phyloP scores from a whole-genome alignment of 257 asterid species.

The Schizonepeta tenuifolia region DNA sequence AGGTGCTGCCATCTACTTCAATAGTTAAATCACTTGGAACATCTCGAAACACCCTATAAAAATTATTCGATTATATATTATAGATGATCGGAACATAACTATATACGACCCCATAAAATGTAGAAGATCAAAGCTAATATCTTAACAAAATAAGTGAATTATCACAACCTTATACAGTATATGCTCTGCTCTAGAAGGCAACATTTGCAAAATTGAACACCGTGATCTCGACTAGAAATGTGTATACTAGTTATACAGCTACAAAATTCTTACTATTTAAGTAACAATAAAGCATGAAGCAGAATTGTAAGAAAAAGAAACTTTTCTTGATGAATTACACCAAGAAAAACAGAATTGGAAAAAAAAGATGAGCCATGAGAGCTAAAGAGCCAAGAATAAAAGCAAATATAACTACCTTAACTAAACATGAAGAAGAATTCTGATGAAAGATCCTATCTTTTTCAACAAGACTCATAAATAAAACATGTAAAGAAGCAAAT shows the following conservation, averaged over 20 bases:
- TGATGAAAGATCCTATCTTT: not conserved
- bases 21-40: constrained; percentile 83
- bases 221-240: not conserved
- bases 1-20: constrained; percentile 65
- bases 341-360: not conserved
- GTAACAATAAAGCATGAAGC: not conserved
- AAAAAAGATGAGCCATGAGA: not conserved
- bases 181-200: not conserved
- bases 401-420: not conserved
- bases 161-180: not conserved
- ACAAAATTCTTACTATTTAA: not conserved
- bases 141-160: not conserved
- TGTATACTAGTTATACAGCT: not conserved
- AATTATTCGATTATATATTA: constrained; percentile 9
- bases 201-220: not conserved
- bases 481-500: not conserved
- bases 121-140: not conserved
- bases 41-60: constrained; percentile 79
- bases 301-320: not conserved
- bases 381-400: not conserved
- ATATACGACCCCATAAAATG: not conserved
- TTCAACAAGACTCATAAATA: not conserved
- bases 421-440: not conserved
- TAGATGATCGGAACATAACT: not conserved
- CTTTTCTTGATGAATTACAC: not conserved